phyloP scores from a whole-genome alignment of 163 green algal species.

The Prototheca wickerhamii region DNA sequence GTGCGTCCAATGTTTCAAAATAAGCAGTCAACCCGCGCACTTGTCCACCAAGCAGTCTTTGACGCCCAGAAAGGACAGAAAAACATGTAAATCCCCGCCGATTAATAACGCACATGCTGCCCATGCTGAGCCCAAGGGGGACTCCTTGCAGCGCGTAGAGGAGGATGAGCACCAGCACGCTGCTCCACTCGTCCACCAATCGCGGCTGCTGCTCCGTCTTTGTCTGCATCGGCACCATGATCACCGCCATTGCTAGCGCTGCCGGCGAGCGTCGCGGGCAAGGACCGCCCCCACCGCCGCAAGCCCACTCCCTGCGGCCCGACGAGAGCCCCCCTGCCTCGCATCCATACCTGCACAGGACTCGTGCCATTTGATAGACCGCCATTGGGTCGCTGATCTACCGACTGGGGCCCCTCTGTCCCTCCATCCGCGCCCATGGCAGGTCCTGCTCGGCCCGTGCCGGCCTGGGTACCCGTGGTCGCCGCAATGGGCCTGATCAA shows the following conservation, averaged over 20 bases:
- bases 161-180: constrained; percentile 69
- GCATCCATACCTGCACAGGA: background rate
- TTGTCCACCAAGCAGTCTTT: too few relatives aligned
- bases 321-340: too few relatives aligned
- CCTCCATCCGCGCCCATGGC: too few relatives aligned
- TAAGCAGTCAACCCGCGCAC: background rate
- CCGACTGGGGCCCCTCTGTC: too few relatives aligned
- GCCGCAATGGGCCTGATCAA: too few relatives aligned
- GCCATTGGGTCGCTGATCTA: too few relatives aligned
- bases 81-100: background rate
- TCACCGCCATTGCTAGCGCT: too few relatives aligned
- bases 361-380: background rate
- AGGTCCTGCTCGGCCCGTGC: too few relatives aligned
- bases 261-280: too few relatives aligned
- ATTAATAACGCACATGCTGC: constrained; percentile 57
- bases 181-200: constrained; percentile 39
- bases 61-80: background rate
- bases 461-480: too few relatives aligned
- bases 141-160: constrained; percentile 90
- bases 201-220: background rate
- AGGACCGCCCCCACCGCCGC: too few relatives aligned
- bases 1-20: background rate
- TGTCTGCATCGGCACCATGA: background rate
- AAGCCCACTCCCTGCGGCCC: too few relatives aligned
- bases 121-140: constrained; percentile 74